These are phyloP conservation scores for Neurospora terricola DNA, from an alignment of 495 filamentous ascomycete genomes.

Conservation along the genomic window DNA sequence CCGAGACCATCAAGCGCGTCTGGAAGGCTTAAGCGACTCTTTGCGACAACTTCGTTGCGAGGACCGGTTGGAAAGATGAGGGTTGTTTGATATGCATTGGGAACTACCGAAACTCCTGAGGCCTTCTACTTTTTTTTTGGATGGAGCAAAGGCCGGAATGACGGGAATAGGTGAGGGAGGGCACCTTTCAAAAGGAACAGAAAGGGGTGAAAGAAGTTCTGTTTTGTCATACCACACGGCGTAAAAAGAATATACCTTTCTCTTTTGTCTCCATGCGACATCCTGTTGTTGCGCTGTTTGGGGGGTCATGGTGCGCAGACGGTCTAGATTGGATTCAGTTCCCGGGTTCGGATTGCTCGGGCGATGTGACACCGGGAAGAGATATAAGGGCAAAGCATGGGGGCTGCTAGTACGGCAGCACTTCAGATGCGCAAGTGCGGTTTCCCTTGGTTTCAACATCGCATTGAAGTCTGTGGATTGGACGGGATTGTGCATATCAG, in stretches of 20 bases:
- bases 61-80: background rate
- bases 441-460: background rate
- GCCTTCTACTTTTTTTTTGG: background rate
- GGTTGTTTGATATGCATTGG: slow-evolving; percentile 1
- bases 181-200: background rate
- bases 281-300: background rate
- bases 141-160: background rate
- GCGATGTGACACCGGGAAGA: background rate
- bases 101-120: background rate
- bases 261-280: background rate
- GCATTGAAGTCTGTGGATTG: background rate
- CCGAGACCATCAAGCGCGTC: slow-evolving; percentile 74
- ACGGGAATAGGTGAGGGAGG: background rate
- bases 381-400: background rate
- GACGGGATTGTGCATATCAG: background rate
- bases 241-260: background rate
- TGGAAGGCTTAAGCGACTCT: slow-evolving; percentile 55
- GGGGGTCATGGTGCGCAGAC: background rate
- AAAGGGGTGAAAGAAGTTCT: background rate
- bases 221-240: background rate
- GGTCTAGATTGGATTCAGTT: background rate
- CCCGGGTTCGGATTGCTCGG: background rate
- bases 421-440: background rate
- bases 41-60: background rate
- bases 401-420: background rate